These are phyloP conservation scores for Gigaspora rosea DNA, from an alignment of 192 early-diverging fungal genomes.

Conservation along the genomic window DNA sequence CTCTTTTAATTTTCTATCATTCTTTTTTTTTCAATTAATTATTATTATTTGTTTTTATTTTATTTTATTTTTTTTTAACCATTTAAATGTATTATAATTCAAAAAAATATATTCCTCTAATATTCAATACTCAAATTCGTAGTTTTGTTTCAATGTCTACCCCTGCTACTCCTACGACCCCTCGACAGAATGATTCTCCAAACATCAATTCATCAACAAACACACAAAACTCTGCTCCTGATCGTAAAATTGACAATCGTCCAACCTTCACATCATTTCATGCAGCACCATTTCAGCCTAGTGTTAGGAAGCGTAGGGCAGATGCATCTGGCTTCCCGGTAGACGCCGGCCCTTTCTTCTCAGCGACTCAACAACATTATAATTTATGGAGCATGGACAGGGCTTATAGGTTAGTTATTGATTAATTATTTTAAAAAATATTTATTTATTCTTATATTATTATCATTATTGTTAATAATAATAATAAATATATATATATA, in stretches of 20 bases:
- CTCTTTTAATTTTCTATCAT: too few relatives aligned
- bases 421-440: background rate
- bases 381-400: slow-evolving; percentile 68
- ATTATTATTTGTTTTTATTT: too few relatives aligned
- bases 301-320: slow-evolving; percentile 18
- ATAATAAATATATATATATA: background rate
- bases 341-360: slow-evolving; percentile 71
- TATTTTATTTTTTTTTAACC: too few relatives aligned
- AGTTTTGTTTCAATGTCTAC: slow-evolving; percentile 29
- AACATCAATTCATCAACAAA: background rate
- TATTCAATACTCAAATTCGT: background rate
- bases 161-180: background rate
- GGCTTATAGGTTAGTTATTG: slow-evolving; percentile 45
- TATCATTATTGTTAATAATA: background rate
- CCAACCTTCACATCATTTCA: slow-evolving; percentile 29
- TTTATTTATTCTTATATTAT: background rate
- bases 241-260: slow-evolving; percentile 28
- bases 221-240: background rate
- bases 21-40: too few relatives aligned
- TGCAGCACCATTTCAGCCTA: slow-evolving; percentile 13
- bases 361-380: slow-evolving; percentile 61
- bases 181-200: slow-evolving; percentile 22
- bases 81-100: too few relatives aligned
- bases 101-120: background rate
- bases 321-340: slow-evolving; percentile 36